Evolutionary conservation across 495 filamentous ascomycete genomes (phyloP), one percentile per base, ranked within the genome.

Genomic region (Penicillium bialowiezense): DNA sequence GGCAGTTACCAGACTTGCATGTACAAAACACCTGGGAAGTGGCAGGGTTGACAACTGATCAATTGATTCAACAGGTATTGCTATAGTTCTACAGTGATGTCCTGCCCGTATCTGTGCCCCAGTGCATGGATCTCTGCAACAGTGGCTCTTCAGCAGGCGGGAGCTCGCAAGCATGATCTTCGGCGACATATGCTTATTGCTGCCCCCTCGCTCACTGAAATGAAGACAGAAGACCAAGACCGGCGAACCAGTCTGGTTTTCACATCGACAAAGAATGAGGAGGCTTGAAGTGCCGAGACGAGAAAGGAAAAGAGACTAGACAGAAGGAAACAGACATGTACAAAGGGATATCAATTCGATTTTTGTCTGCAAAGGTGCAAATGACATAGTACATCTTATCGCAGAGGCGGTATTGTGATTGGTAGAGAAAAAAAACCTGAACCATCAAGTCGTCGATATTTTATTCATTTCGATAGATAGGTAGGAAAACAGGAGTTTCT

Each of bases 31-130:
- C 8, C 4, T 26, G 23, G 3, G 23, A 8, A 26, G 3, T 26
- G 23, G 8, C 23, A 3, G 8, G 23, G 23, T 4, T 26, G 7
- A 23, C 3, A 35, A 32, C 29, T 5, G 31, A 23, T 1, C 5
- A 10, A 38, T 3, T n/a, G 20, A 9, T 23, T 12, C 2, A n/a
- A 37, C 1, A 19, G 17, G 21, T 20, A 42, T 20, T 43, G 8
- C 20, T 21, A 8, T 31, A 31, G 15, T 8, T 44, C 44, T 53
- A 46, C 47, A 46, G 39, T 39, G 19, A 79, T 95, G 87, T 95
- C 74, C 79, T 83, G 78, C 88, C 89, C 86, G 90, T 95, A 95
- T 95, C 90, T 95, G 90, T 95, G 87, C 90, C 83, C 80, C 78
- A 74, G 84, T 75, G 78, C 77, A 81, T 76, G 48, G 68, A 72